Percentiles rank a stretch among this genome's conserved stretches.
phyloP scores from a whole-genome alignment of 768 basidiomycete genomes.

The Boletus insuetus region DNA sequence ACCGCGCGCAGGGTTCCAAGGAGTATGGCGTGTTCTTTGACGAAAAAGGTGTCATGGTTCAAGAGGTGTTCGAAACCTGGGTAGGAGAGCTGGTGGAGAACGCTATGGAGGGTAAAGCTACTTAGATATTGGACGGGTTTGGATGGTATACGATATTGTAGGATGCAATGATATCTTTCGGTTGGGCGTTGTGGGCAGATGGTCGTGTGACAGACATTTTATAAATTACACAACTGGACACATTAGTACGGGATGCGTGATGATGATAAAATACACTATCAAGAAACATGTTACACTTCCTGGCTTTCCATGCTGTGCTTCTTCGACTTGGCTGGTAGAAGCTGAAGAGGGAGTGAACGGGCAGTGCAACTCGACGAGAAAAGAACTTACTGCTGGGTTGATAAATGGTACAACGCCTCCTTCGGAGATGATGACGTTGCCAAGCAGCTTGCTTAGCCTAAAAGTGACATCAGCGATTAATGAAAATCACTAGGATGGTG shows the following conservation, averaged over 20 bases:
- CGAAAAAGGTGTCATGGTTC: conserved; percentile 73
- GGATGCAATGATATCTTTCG: conserved; percentile 27
- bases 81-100: conserved; percentile 69
- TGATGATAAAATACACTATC: background rate
- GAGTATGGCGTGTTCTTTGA: conserved; percentile 80
- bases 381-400: conserved; percentile 46
- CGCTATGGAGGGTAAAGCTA: conserved; percentile 66
- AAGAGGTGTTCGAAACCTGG: conserved; percentile 75
- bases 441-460: conserved; percentile 68
- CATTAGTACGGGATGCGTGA: conserved; percentile 3
- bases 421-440: conserved; percentile 88
- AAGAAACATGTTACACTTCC: conserved; percentile 24
- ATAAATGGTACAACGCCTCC: conserved; percentile 92
- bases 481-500: background rate
- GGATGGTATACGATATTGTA: conserved; percentile 26
- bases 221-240: background rate
- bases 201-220: too few species aligned
- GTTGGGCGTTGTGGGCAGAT: too few species aligned
- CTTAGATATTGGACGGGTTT: conserved; percentile 27
- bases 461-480: background rate
- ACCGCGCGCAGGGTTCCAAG: conserved; percentile 53
- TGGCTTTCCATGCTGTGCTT: conserved; percentile 33
- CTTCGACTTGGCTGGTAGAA: conserved; percentile 31
- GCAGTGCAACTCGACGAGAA: too few species aligned
- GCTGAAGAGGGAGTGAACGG: conserved; percentile 12